Evolutionary conservation across 1,139 yeast species (phyloP), one percentile per base, ranked within the genome.

Genomic region (Chernovozyma aurita): DNA sequence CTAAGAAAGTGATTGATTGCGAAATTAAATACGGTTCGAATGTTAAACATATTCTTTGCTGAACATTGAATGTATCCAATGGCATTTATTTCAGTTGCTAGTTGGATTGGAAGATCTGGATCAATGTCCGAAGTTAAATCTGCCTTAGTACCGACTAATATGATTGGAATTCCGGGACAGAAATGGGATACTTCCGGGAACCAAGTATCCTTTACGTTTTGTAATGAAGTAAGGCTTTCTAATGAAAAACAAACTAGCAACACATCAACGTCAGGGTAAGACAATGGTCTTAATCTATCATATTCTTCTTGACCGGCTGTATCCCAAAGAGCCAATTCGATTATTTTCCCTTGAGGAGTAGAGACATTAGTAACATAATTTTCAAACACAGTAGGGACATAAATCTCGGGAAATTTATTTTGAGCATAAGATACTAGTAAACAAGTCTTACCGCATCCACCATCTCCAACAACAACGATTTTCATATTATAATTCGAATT

Each of bases 291-390:
- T 42, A 87, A 64, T 39, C 96, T 62, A 56, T 85, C 95, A 55
- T 86, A 87, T 56, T 86, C 95, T 59, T 87, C 95, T 59, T 87
- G 95, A 3, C 96, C 95, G 0, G 96, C 96, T 0, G 97, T 87
- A 58, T 90, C 97, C 95, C 95, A 85, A 31, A 86, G 61, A 20
- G 85, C 92, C 51, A 86, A 65, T 61, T 78, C 94, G n/a, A 70
- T 53, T 2, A 61, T 49, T 44, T 78, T 75, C 29, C 69, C 70
- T 35, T 63, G 62, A 2, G 86, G 80, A 0, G 80, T 70, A 30
- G 61, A 57, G 4, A 85, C 77, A 35, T 76, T 76, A 9, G 88
- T 77, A 18, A 85, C 78, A 51, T 85, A 85, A 57, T 86, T 86
- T 50, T 87, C 95, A 61, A 87, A 87, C 18, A 88, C 85, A 0